Base-by-base conservation (phyloP, 305 asterid species). In the Ajuga reptans region DNA sequence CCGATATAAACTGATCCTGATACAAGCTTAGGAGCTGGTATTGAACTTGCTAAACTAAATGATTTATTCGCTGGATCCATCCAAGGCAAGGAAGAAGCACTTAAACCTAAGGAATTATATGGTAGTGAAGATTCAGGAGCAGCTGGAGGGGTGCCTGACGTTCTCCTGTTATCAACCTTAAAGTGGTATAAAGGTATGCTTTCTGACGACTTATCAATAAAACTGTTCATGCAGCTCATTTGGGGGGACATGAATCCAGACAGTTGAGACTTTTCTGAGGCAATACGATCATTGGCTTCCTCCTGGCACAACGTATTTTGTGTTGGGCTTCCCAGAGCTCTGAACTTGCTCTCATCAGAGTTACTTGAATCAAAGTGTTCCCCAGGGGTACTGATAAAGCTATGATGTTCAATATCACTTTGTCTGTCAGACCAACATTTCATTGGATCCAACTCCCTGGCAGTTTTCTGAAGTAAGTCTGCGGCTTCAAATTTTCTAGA, bases 211-310 rank as follows among this genome's bases (percentile, higher is more conserved):
- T 87, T 91, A 71, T 91, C 97, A 59, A 91, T 81, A 69, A 91
- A 87, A 82, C 99, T 87, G 82, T 87, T 87, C 89, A 84, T 79
- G 80, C 87, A 86, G 82, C 97, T 87, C 80, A 87, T 89, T 65
- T 91, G 97, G 42, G 97, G 99, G 46, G 99, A 85, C 82, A 87
- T 85, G 72, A 94, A 91, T 74, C 99, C 99, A 56, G 97, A 87
- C 69, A 94, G 76, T 68, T 87, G 96, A 78, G 96, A 82, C 79
- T 86, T 94, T 77, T 94, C 99, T 66, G 98, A 83, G 64, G 84
- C 84, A 80, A 73, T 55, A 74, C 79, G 84, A 60, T 92, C 96
- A 59, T 77, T 69, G 46, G 76, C 79, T 67, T 83, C 93, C 60
- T 82, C 81, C 52, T 75, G 79, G 60, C 75, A 71, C 10, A 73